phyloP scores from a whole-genome alignment of 164 flowering plant genomes.

The Vitis riparia region DNA sequence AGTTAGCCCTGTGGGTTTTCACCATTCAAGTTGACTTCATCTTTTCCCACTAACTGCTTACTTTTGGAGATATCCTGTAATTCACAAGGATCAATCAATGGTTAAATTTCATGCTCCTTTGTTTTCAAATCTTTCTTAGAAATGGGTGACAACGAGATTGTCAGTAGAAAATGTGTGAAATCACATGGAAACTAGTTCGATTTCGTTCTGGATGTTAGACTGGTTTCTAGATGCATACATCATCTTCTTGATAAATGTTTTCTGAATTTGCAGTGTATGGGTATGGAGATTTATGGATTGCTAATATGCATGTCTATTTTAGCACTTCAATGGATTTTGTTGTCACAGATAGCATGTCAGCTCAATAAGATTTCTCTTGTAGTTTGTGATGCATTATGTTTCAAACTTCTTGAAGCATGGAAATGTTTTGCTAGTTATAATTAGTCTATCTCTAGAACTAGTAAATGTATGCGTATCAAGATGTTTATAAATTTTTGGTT shows the following conservation, averaged over 20 bases:
- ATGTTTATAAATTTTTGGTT: neutral
- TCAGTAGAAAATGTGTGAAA: neutral
- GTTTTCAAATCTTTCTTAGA: neutral
- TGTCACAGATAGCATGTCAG: neutral
- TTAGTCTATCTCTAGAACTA: neutral
- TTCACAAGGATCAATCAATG: too few species aligned
- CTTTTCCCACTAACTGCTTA: neutral
- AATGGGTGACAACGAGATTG: neutral
- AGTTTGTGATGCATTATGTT: neutral
- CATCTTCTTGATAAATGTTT: too few species aligned
- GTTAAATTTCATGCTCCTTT: too few species aligned
- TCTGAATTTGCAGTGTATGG: too few species aligned
- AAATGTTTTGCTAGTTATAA: neutral
- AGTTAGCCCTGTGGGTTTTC: constrained; percentile 24
- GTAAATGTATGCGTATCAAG: neutral
- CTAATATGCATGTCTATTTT: too few species aligned
- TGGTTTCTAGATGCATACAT: too few species aligned
- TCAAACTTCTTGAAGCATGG: neutral
- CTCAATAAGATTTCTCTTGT: neutral
- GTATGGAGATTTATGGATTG: too few species aligned
- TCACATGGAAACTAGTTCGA: too few species aligned
- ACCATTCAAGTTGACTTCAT: neutral
- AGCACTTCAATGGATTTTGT: too few species aligned
- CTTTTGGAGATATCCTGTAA: neutral
- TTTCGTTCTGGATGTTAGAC: too few species aligned